phyloP scores from a whole-genome alignment of 768 basidiomycete species.

The Albatrellus ellisii region DNA sequence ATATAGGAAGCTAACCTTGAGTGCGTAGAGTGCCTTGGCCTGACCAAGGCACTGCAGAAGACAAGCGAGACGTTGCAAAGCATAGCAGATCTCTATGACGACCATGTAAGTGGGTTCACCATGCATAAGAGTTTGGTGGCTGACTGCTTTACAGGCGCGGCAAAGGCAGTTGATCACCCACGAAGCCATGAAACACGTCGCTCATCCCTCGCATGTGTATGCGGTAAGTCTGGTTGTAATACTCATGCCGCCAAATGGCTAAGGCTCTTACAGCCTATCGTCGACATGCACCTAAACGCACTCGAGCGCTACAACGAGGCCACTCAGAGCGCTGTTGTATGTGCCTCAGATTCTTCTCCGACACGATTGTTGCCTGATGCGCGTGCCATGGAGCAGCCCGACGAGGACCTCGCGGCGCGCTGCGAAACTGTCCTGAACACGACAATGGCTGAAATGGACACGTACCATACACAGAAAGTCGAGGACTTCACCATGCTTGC shows the following conservation, averaged over 20 bases:
- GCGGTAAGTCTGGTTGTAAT: slow-evolving; percentile 29
- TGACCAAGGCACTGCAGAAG: slow-evolving; percentile 70
- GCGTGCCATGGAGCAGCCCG: slow-evolving; percentile 24
- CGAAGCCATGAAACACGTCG: slow-evolving; percentile 61
- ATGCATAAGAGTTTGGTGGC: neutral
- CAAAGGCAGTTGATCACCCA: slow-evolving; percentile 61
- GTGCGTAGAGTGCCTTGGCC: slow-evolving; percentile 53
- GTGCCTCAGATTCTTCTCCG: neutral
- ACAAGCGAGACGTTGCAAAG: slow-evolving; percentile 60
- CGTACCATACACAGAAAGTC: slow-evolving; percentile 58
- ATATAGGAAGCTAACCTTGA: too few species aligned
- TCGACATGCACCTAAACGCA: slow-evolving; percentile 67
- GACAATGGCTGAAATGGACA: slow-evolving; percentile 82
- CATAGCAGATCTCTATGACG: slow-evolving; percentile 68
- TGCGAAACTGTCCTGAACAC: slow-evolving; percentile 84
- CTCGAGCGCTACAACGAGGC: slow-evolving; percentile 52
- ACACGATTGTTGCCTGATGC: neutral
- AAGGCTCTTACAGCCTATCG: slow-evolving; percentile 34
- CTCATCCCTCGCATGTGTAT: slow-evolving; percentile 63
- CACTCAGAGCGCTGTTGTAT: slow-evolving; percentile 24
- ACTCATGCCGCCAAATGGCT: neutral
- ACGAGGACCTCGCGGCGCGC: slow-evolving; percentile 55
- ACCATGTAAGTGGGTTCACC: slow-evolving; percentile 40
- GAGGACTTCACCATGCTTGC: slow-evolving; percentile 52
- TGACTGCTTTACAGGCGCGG: slow-evolving; percentile 38